phyloP scores from a whole-genome alignment of 305 asterid species.

The Andrographis paniculata region DNA sequence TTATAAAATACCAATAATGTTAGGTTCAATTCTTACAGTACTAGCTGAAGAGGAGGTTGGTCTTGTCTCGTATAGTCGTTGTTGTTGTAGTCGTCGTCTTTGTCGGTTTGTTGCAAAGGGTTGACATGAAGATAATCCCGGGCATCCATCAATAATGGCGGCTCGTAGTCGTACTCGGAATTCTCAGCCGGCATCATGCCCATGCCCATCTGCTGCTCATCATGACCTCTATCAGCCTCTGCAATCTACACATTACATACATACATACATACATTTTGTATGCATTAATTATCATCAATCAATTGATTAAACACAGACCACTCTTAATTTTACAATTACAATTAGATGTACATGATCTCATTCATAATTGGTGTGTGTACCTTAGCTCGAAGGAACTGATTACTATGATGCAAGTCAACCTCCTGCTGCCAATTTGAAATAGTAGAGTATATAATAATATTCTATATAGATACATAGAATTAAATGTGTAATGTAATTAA shows the following conservation, averaged over 20 bases:
- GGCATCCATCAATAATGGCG: neutral
- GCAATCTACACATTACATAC: neutral
- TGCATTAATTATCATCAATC: too few relatives aligned
- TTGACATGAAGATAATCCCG: neutral
- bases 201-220: neutral
- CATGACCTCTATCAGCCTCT: neutral
- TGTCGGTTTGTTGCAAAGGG: neutral
- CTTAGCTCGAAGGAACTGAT: neutral
- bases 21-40: neutral
- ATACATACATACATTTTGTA: neutral
- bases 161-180: neutral
- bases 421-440: neutral
- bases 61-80: neutral
- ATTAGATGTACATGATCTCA: neutral
- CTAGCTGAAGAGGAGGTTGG: neutral
- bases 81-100: neutral
- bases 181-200: neutral
- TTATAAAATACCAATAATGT: too few relatives aligned
- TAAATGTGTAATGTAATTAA: neutral
- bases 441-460: neutral
- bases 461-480: neutral
- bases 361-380: neutral
- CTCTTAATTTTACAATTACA: neutral
- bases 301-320: neutral
- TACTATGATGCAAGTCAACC: neutral